phyloP scores from a whole-genome alignment of 2,329 filamentous ascomycete genomes.

The Colletotrichum incanum region DNA sequence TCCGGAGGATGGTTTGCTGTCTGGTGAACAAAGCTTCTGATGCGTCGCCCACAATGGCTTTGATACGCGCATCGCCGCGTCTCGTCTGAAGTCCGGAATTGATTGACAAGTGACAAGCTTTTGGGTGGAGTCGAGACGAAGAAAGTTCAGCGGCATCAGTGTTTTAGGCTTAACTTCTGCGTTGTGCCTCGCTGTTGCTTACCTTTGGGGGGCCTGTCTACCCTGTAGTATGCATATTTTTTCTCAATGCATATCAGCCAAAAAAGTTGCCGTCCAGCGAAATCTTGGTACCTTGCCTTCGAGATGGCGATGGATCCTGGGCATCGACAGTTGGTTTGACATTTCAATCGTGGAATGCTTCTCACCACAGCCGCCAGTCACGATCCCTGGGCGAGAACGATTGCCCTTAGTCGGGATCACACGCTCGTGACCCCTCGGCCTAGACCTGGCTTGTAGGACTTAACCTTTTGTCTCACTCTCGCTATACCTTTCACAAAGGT shows the following conservation, averaged over 20 bases:
- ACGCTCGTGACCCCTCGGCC: not conserved
- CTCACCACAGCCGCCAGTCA: not conserved
- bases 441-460: not conserved
- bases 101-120: constrained; percentile 36
- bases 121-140: constrained; percentile 32
- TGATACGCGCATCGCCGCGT: not conserved
- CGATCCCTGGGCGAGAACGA: not conserved
- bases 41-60: not conserved
- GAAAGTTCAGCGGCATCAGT: constrained; percentile 35
- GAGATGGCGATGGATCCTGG: not conserved
- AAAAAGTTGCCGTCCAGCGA: not conserved
- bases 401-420: not conserved
- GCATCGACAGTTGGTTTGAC: not conserved
- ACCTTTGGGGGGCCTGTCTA: not conserved
- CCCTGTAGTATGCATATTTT: not conserved
- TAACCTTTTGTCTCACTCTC: not conserved
- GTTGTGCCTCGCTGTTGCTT: not conserved
- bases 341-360: not conserved
- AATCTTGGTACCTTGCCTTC: not conserved
- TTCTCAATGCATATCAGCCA: not conserved
- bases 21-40: not conserved
- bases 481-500: not conserved
- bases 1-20: not conserved
- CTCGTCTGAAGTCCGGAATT: constrained; percentile 13
- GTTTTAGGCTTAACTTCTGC: constrained; percentile 26